Conservation (phyloP, 495 filamentous ascomycete genomes). For the Penicillium verhagenii region DNA sequence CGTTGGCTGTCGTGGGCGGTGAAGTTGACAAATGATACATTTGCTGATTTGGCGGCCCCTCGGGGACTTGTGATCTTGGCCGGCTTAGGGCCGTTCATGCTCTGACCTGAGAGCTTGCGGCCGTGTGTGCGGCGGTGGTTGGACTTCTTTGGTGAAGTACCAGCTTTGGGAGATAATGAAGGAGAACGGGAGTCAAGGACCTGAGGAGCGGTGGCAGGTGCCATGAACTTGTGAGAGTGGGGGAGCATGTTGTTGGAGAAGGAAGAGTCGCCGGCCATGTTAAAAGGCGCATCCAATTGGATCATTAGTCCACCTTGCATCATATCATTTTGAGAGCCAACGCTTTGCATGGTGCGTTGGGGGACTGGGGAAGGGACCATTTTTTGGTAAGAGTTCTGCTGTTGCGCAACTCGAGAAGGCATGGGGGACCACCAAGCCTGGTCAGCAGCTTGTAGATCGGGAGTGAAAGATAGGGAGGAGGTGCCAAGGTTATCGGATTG, state of each 20-base stretch:
- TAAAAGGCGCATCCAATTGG: slow-evolving; percentile 42
- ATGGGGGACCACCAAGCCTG: slow-evolving; percentile 47
- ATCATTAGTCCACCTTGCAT: slow-evolving; percentile 50
- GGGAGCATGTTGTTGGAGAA: slow-evolving; percentile 31
- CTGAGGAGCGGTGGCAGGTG: slow-evolving; percentile 29
- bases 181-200: slow-evolving; percentile 35
- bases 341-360: slow-evolving; percentile 30
- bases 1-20: slow-evolving; percentile 77
- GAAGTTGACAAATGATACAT: slow-evolving; percentile 84
- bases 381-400: slow-evolving; percentile 38
- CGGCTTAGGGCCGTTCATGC: slow-evolving; percentile 36
- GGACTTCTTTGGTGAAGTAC: slow-evolving; percentile 31
- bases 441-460: slow-evolving; percentile 41
- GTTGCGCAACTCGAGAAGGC: slow-evolving; percentile 36
- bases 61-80: slow-evolving; percentile 37
- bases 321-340: slow-evolving; percentile 36
- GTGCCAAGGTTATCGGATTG: slow-evolving; percentile 42
- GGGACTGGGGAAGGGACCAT: slow-evolving; percentile 35
- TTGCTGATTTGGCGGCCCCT: slow-evolving; percentile 37
- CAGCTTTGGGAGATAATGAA: slow-evolving; percentile 39
- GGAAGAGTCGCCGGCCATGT: slow-evolving; percentile 33
- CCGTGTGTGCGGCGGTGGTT: slow-evolving; percentile 32
- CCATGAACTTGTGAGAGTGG: slow-evolving; percentile 30
- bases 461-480: slow-evolving; percentile 39
- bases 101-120: slow-evolving; percentile 40